Percentiles rank a stretch among this genome's conserved stretches.
phyloP scores from a whole-genome alignment of 164 flowering plant genomes.

The Berberis thunbergii region DNA sequence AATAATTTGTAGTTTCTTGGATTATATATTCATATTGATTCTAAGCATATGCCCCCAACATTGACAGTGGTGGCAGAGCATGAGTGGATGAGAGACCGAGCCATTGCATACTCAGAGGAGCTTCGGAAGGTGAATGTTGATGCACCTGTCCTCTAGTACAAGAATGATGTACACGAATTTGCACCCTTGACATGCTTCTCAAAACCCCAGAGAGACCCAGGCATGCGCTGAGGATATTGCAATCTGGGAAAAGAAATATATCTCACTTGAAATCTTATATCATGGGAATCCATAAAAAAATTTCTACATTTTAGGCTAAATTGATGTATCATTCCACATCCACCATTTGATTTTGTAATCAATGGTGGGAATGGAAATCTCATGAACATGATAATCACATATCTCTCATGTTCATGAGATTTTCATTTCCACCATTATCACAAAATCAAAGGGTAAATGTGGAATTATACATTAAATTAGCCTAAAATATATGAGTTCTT shows the following conservation, averaged over 20 bases:
- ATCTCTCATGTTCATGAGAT: too few relatives aligned
- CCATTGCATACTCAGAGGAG: conserved; percentile 51
- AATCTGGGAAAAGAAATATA: conserved; percentile 55
- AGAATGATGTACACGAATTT: conserved; percentile 50
- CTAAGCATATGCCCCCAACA: conserved; percentile 50
- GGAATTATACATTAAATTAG: too few relatives aligned
- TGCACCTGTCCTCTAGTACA: conserved; percentile 53
- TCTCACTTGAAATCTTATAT: conserved; percentile 26
- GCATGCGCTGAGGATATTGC: conserved; percentile 56
- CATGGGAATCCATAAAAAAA: too few relatives aligned
- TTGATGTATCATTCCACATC: too few relatives aligned
- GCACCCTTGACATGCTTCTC: conserved; percentile 47
- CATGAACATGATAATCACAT: too few relatives aligned
- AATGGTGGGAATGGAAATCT: too few relatives aligned
- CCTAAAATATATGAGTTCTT: too few relatives aligned
- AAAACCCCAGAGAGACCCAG: conserved; percentile 45
- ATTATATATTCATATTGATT: not conserved
- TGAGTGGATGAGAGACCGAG: conserved; percentile 60
- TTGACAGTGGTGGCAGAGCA: conserved; percentile 51
- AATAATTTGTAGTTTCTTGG: too few relatives aligned
- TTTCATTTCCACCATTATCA: too few relatives aligned
- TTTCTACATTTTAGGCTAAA: too few relatives aligned
- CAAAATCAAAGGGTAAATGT: too few relatives aligned
- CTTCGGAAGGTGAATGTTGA: conserved; percentile 48
- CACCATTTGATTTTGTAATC: too few relatives aligned